phyloP scores from a whole-genome alignment of 2,329 filamentous ascomycete species.

The Lecanicillium sp. region DNA sequence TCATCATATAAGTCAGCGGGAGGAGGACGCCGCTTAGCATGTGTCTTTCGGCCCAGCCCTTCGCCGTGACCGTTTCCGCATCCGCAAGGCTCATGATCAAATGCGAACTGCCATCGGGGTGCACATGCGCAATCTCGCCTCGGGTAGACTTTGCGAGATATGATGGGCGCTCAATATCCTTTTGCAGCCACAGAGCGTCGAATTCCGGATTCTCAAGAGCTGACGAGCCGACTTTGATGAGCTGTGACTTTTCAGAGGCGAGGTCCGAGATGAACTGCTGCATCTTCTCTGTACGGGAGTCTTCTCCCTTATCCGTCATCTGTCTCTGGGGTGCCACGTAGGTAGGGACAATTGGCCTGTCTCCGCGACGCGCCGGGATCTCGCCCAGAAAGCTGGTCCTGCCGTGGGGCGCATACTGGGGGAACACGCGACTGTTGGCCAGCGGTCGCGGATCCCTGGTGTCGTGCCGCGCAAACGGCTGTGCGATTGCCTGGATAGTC shows the following conservation, averaged over 20 bases:
- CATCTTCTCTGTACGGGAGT: slow-evolving; percentile 18
- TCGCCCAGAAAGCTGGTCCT: slow-evolving; percentile 18
- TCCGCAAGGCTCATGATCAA: slow-evolving; percentile 32
- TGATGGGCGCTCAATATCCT: background rate
- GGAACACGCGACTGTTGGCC: slow-evolving; percentile 17
- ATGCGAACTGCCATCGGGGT: slow-evolving; percentile 35
- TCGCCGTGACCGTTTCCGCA: slow-evolving; percentile 27
- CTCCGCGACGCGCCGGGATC: slow-evolving; percentile 18
- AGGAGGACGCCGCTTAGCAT: slow-evolving; percentile 20
- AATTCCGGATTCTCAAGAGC: slow-evolving; percentile 9
- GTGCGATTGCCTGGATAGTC: slow-evolving; percentile 30
- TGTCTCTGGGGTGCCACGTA: slow-evolving; percentile 36
- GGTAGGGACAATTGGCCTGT: slow-evolving; percentile 27
- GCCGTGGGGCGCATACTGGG: slow-evolving; percentile 23
- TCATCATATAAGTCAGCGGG: slow-evolving; percentile 32
- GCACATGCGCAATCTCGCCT: slow-evolving; percentile 33
- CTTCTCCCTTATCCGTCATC: slow-evolving; percentile 20
- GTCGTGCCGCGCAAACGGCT: slow-evolving; percentile 29
- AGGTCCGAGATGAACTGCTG: slow-evolving; percentile 21
- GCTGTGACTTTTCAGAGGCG: background rate
- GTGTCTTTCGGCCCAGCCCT: slow-evolving; percentile 37
- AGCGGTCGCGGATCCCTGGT: slow-evolving; percentile 25
- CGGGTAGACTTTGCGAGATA: slow-evolving; percentile 14
- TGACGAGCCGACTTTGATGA: slow-evolving; percentile 3
- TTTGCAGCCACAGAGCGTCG: slow-evolving; percentile 10